These are phyloP conservation scores for Sugiyamaella xylanicola DNA, from an alignment of 1,139 yeast genomes.

Conservation along the genomic window DNA sequence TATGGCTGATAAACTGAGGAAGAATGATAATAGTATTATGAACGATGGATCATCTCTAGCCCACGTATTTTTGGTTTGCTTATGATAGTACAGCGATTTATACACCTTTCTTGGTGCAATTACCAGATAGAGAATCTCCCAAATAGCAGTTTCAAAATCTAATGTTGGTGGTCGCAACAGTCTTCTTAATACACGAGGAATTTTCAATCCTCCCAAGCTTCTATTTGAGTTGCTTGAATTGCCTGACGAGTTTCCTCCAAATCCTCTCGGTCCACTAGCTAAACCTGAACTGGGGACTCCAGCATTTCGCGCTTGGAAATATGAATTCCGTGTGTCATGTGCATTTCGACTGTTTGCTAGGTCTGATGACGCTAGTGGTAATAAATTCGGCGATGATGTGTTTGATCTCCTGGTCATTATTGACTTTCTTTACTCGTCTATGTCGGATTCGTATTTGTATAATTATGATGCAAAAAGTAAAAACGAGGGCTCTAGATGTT, in stretches of 20 bases:
- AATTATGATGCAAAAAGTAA: too few relatives aligned
- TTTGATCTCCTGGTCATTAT: constrained; percentile 22
- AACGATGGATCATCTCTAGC: constrained; percentile 93
- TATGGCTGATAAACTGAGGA: constrained; percentile 71
- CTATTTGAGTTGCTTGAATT: not conserved
- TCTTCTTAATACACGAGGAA: constrained; percentile 44
- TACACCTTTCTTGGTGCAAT: constrained; percentile 80
- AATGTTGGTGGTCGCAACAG: constrained; percentile 75
- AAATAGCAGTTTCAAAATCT: constrained; percentile 88
- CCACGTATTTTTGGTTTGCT: constrained; percentile 69
- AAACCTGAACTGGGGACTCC: constrained; percentile 16
- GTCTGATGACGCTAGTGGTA: constrained; percentile 19
- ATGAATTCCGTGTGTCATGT: constrained; percentile 14
- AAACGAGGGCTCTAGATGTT: too few relatives aligned
- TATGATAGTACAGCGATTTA: constrained; percentile 77
- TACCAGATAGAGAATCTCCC: constrained; percentile 81
- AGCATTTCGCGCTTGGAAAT: constrained; percentile 20
- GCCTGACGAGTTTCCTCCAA: constrained; percentile 6
- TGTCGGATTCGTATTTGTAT: too few relatives aligned
- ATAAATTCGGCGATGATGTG: constrained; percentile 20
- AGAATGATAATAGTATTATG: constrained; percentile 64
- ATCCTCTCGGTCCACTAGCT: constrained; percentile 10
- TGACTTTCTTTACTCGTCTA: too few relatives aligned
- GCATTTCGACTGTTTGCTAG: constrained; percentile 7
- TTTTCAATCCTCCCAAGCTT: constrained; percentile 26